These are phyloP conservation scores for Anthoceros angustus DNA, from an alignment of 225 moss, liverwort and hornwort species.

Conservation along the genomic window DNA sequence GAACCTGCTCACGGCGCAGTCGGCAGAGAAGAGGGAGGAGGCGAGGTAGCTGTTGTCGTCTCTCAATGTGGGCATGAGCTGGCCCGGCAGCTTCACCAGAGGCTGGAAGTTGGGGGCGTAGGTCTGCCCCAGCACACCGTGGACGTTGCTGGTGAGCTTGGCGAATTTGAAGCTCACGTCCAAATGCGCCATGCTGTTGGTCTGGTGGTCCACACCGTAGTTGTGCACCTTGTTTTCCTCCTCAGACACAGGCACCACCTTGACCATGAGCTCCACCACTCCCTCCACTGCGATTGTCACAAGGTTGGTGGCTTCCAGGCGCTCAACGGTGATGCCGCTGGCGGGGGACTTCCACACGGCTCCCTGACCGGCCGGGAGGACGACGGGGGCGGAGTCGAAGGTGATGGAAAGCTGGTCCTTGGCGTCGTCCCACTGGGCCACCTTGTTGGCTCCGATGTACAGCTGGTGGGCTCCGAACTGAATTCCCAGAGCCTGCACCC, in stretches of 20 bases:
- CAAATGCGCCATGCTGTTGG: conserved; percentile 8
- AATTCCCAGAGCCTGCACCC: conserved; percentile 10
- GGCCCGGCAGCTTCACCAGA: neutral
- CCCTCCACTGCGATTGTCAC: neutral
- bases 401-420: neutral
- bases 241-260: conserved; percentile 5
- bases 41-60: conserved; percentile 6
- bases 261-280: conserved; percentile 1
- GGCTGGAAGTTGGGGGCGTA: conserved; percentile 2
- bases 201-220: conserved; percentile 5
- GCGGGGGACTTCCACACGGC: conserved; percentile 6
- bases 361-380: neutral
- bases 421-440: conserved; percentile 4
- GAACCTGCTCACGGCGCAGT: conserved; percentile 6
- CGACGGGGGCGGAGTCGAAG: conserved; percentile 1
- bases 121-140: conserved; percentile 10
- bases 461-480: conserved; percentile 5
- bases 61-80: conserved; percentile 5
- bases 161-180: conserved; percentile 10
- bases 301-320: neutral
- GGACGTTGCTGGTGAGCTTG: conserved; percentile 5
- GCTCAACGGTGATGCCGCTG: conserved; percentile 5
- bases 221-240: conserved; percentile 8
- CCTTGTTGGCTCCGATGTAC: conserved; percentile 10
- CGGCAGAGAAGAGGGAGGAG: neutral